Base-by-base conservation (phyloP, 192 early-diverging fungal genomes). In the Rhizophagus clarus region DNA sequence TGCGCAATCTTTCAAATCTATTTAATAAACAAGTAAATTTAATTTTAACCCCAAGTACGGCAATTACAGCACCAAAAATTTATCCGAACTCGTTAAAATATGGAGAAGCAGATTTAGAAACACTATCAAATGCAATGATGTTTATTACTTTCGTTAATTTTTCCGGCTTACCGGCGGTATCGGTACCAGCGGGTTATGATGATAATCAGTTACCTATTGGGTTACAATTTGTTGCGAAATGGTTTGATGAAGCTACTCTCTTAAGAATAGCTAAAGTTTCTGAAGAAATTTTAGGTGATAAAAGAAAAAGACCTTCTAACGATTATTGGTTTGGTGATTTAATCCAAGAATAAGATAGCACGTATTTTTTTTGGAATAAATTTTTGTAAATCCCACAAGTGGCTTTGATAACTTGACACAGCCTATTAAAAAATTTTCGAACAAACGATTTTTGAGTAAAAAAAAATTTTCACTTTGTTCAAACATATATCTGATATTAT, bases 201-300 rank as follows among this genome's bases (percentile, higher is more conserved):
- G 76, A 84, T 3, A 80, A 83, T 11, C 86, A 87, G 2, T 74
- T 93, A 20, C 93, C 93, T 3, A 84, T 93, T 64, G 92, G 89
- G 28, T 74, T 92, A 68, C 93, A 94, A 73, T 89, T 94, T 77
- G 88, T 89, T 84, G 84, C 86, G 5, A 84, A 88, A 70, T 94
- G 93, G 93, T 92, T 86, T 84, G 84, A 93, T 73, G 93, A 94
- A 80, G 90, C 84, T 40, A 45, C 87, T n/a, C 80, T 94, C 2
- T 83, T 92, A 37, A 83, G 91, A 40, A 80, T 93, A 45, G 93
- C 90, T 2, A 87, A 84, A 70, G 83, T 86, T 0, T 86, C 84
- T 45, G 91, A 93, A 68, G 74, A 83, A 45, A 74, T 87, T 0
- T 81, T 86, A 24, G 84, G 77, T 40, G 49, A 81, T 40, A 42